These are phyloP conservation scores for Porodaedalea pini DNA, from an alignment of 1,284 basidiomycete species.

Conservation along the genomic window DNA sequence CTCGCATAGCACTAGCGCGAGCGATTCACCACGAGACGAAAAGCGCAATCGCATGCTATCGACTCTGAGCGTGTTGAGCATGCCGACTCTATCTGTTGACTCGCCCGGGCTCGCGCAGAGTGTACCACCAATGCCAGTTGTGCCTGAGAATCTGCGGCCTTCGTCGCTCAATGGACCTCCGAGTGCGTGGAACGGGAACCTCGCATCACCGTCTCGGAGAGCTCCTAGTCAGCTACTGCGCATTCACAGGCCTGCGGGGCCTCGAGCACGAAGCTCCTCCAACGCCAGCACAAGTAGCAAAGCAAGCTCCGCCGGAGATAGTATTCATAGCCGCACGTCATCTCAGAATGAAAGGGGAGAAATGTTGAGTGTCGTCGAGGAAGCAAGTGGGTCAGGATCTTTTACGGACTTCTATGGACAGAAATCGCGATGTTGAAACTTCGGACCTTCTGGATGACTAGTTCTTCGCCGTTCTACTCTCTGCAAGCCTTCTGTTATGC, in stretches of 20 bases:
- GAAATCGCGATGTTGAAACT: background rate
- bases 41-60: background rate
- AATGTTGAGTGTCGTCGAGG: slow-evolving; percentile 11
- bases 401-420: background rate
- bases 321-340: background rate
- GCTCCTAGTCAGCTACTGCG: background rate
- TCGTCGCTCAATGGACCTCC: background rate
- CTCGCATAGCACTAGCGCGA: slow-evolving; percentile 1
- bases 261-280: slow-evolving; percentile 12
- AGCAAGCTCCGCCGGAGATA: background rate
- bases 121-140: background rate
- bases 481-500: too few species aligned
- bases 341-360: background rate
- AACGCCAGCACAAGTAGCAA: slow-evolving; percentile 1
- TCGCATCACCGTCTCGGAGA: background rate
- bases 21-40: background rate
- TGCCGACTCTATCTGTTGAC: background rate
- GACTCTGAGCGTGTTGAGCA: background rate
- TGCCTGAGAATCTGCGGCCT: background rate
- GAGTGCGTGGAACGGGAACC: slow-evolving; percentile 3
- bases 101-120: background rate
- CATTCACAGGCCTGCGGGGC: slow-evolving; percentile 8
- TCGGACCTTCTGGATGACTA: background rate
- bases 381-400: background rate
- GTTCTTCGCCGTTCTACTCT: too few species aligned